Base-by-base conservation (phyloP, 352 stramenopile species). In the Phytophthora crassamura region DNA sequence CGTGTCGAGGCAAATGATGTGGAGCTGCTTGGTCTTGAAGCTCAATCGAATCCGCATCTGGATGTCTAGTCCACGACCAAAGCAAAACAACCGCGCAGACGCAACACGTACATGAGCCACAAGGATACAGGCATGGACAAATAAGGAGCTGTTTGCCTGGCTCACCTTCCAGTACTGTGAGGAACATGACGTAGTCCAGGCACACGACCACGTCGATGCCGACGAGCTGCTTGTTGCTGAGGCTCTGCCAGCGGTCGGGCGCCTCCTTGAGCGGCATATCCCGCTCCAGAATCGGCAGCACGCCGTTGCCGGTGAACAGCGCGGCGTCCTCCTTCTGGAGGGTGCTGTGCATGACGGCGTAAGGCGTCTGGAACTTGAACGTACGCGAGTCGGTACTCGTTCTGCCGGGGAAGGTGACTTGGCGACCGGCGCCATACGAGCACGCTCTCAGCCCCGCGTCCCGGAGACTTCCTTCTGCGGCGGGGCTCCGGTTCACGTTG, bases 401-500 rank as follows among this genome's bases (percentile, higher is more conserved):
- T 9, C 51, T 67, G 0, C 83, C 78, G 0, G 88, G 87, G 30
- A 95, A 84, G 32, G 69, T 77, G 47, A 96, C 88, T 40, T 65
- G 63, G 12, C 67, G 71, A 0, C 85, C 86, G 1, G 82, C 81
- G 22, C 88, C 88, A 54, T 88, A 95, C 11, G 84, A 94, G 51
- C 78, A 80, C 15, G 93, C 88, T 43, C 84, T 72, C 33, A 95
- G 46, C 0, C 88, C 87, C 7, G 75, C 81, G 5, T 70, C 54
- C 11, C 72, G 63, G 46, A 96, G 61, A 34, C 69, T 65, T 30
- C 74, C 78, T 61, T 96, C 87, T 32, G 88, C 88, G 28, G 86
- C 87, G 28, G 88, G 82, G 65, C 86, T 95, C 39, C 87, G 80
- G 58, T 96, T 96, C 34, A 96, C 88, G 64, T 96, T 96, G 74